phyloP scores from a whole-genome alignment of 2,329 filamentous ascomycete genomes.

The Fusarium drepaniforme region DNA sequence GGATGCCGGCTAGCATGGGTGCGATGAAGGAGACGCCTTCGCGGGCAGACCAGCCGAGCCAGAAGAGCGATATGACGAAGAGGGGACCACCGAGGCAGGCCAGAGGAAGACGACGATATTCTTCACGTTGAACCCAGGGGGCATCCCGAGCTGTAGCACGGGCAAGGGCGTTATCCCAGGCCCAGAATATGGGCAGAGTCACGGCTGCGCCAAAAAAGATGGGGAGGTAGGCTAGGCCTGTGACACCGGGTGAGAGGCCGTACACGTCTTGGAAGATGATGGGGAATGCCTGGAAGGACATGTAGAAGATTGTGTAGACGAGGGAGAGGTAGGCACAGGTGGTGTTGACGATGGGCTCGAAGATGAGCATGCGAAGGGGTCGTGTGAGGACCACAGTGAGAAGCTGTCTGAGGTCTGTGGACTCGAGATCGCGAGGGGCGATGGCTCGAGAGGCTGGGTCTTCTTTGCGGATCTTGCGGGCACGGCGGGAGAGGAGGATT shows the following conservation, averaged over 20 bases:
- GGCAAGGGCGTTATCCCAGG: conserved; percentile 72
- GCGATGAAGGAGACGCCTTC: conserved; percentile 62
- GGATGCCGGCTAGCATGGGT: conserved; percentile 70
- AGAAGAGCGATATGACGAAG: conserved; percentile 68
- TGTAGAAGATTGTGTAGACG: conserved; percentile 75
- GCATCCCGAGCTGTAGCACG: conserved; percentile 62
- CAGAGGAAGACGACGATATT: conserved; percentile 78
- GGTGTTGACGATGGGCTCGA: conserved; percentile 79
- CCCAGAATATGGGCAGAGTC: conserved; percentile 71
- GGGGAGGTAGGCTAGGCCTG: conserved; percentile 76
- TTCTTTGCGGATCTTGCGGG: conserved; percentile 66
- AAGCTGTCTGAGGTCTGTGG: conserved; percentile 67
- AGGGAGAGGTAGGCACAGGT: conserved; percentile 79
- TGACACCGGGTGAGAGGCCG: conserved; percentile 71
- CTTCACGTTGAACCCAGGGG: conserved; percentile 71
- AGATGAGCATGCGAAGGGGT: conserved; percentile 78
- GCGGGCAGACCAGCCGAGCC: conserved; percentile 71
- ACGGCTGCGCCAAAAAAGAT: conserved; percentile 74
- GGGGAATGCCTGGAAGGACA: conserved; percentile 82
- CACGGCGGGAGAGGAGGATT: conserved; percentile 67
- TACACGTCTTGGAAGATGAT: conserved; percentile 76
- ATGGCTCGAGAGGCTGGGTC: conserved; percentile 64
- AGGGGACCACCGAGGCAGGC: conserved; percentile 78
- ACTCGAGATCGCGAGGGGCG: conserved; percentile 74
- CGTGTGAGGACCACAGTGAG: conserved; percentile 77